These are phyloP conservation scores for Entamoeba invadens DNA, from an alignment of 208 protist genomes.

Conservation along the genomic window DNA sequence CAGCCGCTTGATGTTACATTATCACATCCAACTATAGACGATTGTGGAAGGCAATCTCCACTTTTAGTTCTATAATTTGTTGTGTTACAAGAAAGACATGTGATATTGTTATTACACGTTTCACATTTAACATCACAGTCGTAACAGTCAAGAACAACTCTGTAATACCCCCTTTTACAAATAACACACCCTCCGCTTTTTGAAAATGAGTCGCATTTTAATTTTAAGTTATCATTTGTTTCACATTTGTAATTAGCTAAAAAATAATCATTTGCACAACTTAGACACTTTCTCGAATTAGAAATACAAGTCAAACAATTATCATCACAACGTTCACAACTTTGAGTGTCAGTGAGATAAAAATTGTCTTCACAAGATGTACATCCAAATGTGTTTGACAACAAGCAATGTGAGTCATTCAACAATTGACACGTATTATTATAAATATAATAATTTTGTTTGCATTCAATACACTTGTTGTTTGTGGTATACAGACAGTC, in stretches of 20 bases:
- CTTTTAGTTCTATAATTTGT: not conserved
- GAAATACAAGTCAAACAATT: not conserved
- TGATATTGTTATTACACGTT: not conserved
- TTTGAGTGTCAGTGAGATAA: not conserved
- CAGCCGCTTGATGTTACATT: not conserved
- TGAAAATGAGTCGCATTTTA: not conserved
- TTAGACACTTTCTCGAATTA: not conserved
- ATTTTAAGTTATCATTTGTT: not conserved
- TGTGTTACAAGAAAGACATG: not conserved
- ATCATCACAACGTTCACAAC: not conserved
- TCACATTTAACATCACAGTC: not conserved
- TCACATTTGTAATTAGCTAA: not conserved
- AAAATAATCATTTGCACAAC: not conserved
- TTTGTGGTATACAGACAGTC: no score
- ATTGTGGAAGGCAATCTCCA: not conserved
- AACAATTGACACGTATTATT: not conserved
- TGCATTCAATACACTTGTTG: not conserved
- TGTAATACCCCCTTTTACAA: not conserved
- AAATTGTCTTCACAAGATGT: not conserved
- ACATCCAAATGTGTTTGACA: not conserved
- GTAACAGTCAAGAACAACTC: not conserved
- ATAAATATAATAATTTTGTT: not conserved
- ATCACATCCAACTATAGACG: not conserved
- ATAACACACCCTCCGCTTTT: not conserved
- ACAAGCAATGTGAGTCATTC: not conserved